Percentiles rank a stretch among this genome's conserved stretches.
These are phyloP conservation scores for Geotrichum macrosporum DNA, from an alignment of 1,139 yeast genomes.

Conservation along the genomic window DNA sequence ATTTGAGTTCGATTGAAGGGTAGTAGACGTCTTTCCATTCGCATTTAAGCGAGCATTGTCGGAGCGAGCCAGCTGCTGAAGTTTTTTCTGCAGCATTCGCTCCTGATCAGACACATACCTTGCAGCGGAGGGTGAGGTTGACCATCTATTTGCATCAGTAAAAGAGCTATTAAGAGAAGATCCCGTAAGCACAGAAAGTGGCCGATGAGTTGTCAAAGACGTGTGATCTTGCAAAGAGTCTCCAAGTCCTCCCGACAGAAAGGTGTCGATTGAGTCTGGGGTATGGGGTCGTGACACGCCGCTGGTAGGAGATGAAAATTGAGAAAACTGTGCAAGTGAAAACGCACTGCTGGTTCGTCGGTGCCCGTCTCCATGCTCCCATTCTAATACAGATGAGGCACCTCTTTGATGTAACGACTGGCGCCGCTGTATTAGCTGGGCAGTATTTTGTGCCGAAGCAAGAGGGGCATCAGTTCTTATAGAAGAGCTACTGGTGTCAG, in stretches of 20 bases:
- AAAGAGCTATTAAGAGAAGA: background rate
- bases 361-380: constrained; percentile 8
- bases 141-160: constrained; percentile 5
- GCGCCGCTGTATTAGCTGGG: constrained; percentile 1
- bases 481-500: background rate
- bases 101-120: constrained; percentile 26
- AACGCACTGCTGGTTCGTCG: constrained; percentile 10
- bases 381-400: constrained; percentile 3
- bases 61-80: constrained; percentile 35
- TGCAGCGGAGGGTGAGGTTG: constrained; percentile 3
- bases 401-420: background rate
- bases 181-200: background rate
- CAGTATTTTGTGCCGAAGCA: no score
- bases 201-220: background rate
- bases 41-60: constrained; percentile 33
- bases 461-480: background rate
- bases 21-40: background rate
- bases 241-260: background rate
- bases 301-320: constrained; percentile 8
- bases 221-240: background rate
- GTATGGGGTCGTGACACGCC: constrained; percentile 10
- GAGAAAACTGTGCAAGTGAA: constrained; percentile 9
- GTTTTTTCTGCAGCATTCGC: constrained; percentile 31
- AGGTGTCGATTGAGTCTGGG: constrained; percentile 7
- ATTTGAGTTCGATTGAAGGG: constrained; percentile 1